Evolutionary conservation across 2,329 filamentous ascomycete species (phyloP).

Genomic region (Didymellaceae sp.): DNA sequence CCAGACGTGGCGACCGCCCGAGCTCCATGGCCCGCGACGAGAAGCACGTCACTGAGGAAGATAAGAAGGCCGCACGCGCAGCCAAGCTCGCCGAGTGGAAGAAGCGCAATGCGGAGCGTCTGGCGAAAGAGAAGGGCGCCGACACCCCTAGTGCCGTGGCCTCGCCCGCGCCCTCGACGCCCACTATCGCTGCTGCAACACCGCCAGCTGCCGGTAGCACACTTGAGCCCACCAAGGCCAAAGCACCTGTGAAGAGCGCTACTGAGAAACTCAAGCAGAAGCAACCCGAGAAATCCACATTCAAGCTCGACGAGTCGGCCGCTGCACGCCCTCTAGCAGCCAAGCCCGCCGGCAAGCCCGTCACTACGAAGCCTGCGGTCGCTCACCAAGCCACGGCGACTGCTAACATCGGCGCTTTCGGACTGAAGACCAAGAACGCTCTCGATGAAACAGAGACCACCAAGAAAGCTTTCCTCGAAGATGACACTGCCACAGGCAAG

Average conservation of each 20-base stretch:
- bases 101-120: constrained; percentile 59
- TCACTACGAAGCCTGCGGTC: constrained; percentile 49
- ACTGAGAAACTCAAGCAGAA: constrained; percentile 74
- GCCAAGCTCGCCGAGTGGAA: constrained; percentile 77
- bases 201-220: constrained; percentile 6
- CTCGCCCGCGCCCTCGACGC: constrained; percentile 64
- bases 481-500: constrained; percentile 84
- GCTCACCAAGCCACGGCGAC: constrained; percentile 67
- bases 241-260: constrained; percentile 87
- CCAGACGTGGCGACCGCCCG: constrained; percentile 31
- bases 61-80: constrained; percentile 34
- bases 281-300: constrained; percentile 50
- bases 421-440: constrained; percentile 70
- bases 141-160: constrained; percentile 63
- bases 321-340: constrained; percentile 38
- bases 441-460: constrained; percentile 71
- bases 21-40: constrained; percentile 56
- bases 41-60: constrained; percentile 49
- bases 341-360: constrained; percentile 37
- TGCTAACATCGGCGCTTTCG: constrained; percentile 82
- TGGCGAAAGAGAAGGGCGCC: constrained; percentile 73
- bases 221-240: constrained; percentile 68
- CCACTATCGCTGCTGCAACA: constrained; percentile 52
- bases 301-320: constrained; percentile 44
- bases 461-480: constrained; percentile 81